Evolutionary conservation across 169 alveolate genomes (phyloP).

Genomic region (Cyclospora cayetanensis): DNA sequence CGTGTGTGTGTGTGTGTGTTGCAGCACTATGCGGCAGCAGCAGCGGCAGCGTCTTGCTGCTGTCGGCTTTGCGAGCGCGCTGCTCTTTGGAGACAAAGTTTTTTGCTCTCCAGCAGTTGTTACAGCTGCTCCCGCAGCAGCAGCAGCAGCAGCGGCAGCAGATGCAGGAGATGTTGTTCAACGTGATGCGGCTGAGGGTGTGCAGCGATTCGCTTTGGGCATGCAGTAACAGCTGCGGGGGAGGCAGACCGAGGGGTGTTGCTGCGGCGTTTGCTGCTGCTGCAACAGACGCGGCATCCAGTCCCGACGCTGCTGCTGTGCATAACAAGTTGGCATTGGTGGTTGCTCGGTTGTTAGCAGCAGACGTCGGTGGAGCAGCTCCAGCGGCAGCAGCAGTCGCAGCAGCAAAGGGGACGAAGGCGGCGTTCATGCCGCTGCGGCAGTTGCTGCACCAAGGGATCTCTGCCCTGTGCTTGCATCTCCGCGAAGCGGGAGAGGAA

Average conservation of each 20-base stretch:
- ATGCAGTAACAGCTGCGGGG: not conserved
- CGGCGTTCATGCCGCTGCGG: conserved; percentile 32
- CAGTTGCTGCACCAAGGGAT: conserved; percentile 49
- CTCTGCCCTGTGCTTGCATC: not conserved
- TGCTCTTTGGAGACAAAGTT: conserved; percentile 51
- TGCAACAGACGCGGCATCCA: conserved; percentile 31
- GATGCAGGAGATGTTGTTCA: not conserved
- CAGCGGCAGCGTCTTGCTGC: not conserved
- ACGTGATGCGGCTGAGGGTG: not conserved
- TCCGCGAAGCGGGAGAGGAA: conserved; percentile 11
- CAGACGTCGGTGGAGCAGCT: not conserved
- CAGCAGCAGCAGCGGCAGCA: conserved; percentile 39
- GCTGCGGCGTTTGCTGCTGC: conserved; percentile 42
- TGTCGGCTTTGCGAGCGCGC: conserved; percentile 37
- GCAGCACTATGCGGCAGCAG: conserved; percentile 39
- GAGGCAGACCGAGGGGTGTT: not conserved
- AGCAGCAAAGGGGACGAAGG: conserved; percentile 16
- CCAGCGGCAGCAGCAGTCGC: conserved; percentile 8
- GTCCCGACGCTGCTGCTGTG: conserved; percentile 18
- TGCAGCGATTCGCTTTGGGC: not conserved
- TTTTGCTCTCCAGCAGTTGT: conserved; percentile 30
- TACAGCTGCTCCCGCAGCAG: conserved; percentile 56
- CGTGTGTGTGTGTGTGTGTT: not conserved
- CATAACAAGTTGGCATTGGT: conserved; percentile 15
- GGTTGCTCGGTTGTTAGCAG: conserved; percentile 20